phyloP scores from a whole-genome alignment of 208 protist species.

The Zelonia costaricensis region DNA sequence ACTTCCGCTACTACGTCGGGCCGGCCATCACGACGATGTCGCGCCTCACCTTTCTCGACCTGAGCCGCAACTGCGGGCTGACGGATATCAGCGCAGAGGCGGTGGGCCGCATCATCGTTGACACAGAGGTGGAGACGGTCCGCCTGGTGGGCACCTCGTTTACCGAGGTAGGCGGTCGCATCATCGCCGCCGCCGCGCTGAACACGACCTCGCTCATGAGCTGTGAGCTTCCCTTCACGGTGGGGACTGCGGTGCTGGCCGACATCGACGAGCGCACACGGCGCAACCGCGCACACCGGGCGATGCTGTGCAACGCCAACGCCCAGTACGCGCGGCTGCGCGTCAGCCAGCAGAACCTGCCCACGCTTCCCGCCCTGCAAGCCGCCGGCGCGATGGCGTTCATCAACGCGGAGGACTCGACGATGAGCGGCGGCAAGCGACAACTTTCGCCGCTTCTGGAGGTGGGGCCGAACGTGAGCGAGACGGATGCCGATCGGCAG shows the following conservation, averaged over 20 bases:
- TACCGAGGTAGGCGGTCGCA: slow-evolving; percentile 27
- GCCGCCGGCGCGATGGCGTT: background rate
- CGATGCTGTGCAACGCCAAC: slow-evolving; percentile 5
- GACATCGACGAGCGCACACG: slow-evolving; percentile 15
- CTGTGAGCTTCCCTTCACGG: slow-evolving; percentile 75
- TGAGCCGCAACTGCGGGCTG: slow-evolving; percentile 67
- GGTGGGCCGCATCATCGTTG: slow-evolving; percentile 42
- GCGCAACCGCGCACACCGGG: slow-evolving; percentile 29
- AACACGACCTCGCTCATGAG: slow-evolving; percentile 35
- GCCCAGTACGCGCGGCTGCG: slow-evolving; percentile 4
- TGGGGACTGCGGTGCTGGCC: slow-evolving; percentile 56
- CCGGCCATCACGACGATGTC: slow-evolving; percentile 40
- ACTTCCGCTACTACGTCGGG: slow-evolving; percentile 53
- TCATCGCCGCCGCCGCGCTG: slow-evolving; percentile 40
- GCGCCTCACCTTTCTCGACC: slow-evolving; percentile 40
- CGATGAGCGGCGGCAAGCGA: background rate
- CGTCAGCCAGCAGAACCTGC: background rate
- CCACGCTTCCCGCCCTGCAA: background rate
- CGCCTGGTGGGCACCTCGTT: slow-evolving; percentile 50
- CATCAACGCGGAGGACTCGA: background rate
- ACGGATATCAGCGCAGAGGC: slow-evolving; percentile 45
- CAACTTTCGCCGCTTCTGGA: background rate
- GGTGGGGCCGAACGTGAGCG: background rate
- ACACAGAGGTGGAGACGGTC: slow-evolving; percentile 41
- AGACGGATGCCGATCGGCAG: slow-evolving; percentile 6